A percentile compares a stretch with the other conserved stretches of the same genome.
Evolutionary conservation across 495 filamentous ascomycete genomes (phyloP).

Genomic region (Hypoxylon subgilvum): DNA sequence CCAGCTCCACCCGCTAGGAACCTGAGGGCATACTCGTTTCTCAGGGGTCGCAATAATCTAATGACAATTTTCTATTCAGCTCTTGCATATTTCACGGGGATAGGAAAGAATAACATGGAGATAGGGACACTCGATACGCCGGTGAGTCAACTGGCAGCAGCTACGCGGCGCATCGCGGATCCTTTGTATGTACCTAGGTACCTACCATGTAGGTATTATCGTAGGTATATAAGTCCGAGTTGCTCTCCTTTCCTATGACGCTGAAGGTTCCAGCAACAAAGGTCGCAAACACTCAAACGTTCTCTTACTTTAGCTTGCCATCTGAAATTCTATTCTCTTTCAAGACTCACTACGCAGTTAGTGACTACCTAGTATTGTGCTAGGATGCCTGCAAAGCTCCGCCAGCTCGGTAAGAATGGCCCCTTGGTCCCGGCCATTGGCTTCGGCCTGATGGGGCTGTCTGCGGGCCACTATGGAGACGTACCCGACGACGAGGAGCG

Average conservation of each 20-base stretch:
- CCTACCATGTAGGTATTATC: no score
- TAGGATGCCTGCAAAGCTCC: constrained; percentile 38
- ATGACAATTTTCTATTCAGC: neutral
- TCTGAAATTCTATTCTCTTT: neutral
- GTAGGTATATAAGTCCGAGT: constrained; percentile 1
- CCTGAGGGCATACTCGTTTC: neutral
- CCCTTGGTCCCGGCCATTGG: constrained; percentile 58
- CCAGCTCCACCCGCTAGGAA: neutral
- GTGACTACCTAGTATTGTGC: no score
- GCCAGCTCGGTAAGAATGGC: constrained; percentile 58
- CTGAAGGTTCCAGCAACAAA: no score
- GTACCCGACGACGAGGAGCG: constrained; percentile 52
- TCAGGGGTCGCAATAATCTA: neutral
- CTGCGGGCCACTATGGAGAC: constrained; percentile 46
- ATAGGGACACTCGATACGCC: no score
- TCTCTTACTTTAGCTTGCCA: no score
- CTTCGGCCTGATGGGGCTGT: constrained; percentile 60
- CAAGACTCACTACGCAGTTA: no score
- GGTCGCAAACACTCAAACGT: no score
- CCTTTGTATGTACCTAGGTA: no score
- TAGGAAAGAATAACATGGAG: neutral
- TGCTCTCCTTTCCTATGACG: no score
- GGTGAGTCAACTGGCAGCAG: no score
- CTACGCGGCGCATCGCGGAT: no score
- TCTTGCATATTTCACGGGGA: neutral